Percentiles rank a stretch among this genome's conserved stretches.
Evolutionary conservation across 495 filamentous ascomycete species (phyloP).

Genomic region (Darksidea phi): DNA sequence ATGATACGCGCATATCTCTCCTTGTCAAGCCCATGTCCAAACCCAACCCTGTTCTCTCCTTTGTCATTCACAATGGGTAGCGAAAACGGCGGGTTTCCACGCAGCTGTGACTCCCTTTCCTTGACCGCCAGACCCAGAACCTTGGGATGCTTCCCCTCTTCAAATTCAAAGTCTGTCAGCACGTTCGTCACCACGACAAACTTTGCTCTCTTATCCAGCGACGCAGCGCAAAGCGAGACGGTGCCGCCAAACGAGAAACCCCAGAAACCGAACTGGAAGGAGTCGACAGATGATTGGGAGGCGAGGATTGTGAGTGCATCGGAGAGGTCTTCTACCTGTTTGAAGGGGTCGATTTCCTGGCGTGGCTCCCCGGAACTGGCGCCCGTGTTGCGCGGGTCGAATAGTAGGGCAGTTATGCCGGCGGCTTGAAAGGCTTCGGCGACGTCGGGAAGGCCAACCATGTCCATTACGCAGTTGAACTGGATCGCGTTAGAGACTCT

Average conservation of each 20-base stretch:
- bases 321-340: background rate
- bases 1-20: constrained; percentile 1
- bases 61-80: background rate
- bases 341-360: background rate
- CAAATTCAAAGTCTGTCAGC: background rate
- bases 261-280: background rate
- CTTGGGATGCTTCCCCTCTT: background rate
- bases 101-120: background rate
- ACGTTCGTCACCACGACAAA: background rate
- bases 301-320: background rate
- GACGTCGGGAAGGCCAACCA: background rate
- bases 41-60: background rate
- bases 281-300: background rate
- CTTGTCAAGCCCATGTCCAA: background rate
- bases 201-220: background rate
- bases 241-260: background rate
- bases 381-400: background rate
- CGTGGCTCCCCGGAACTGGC: background rate
- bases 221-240: background rate
- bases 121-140: constrained; percentile 5
- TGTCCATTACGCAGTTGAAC: constrained; percentile 2
- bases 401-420: background rate
- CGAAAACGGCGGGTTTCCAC: background rate
- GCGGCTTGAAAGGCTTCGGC: background rate
- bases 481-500: background rate